phyloP scores from a whole-genome alignment of 1,284 basidiomycete genomes.

The Boletellus deceptivus region DNA sequence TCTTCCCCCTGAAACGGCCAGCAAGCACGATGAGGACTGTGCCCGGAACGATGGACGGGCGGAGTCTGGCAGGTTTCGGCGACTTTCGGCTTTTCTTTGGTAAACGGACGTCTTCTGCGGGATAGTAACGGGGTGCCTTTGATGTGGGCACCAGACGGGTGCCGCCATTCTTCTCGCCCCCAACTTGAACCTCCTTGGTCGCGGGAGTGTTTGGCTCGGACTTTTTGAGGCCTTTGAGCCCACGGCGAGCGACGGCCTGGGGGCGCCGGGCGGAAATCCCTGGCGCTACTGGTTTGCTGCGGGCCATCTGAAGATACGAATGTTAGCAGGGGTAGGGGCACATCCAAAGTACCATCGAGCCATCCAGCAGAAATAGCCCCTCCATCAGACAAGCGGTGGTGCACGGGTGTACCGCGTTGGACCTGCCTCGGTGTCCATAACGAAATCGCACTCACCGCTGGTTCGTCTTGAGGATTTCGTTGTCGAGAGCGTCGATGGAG shows the following conservation, averaged over 20 bases:
- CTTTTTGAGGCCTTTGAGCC: slow-evolving; percentile 80
- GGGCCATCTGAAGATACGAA: slow-evolving; percentile 74
- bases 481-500: slow-evolving; percentile 31
- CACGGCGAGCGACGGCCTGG: slow-evolving; percentile 78
- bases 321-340: slow-evolving; percentile 17
- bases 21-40: slow-evolving; percentile 96
- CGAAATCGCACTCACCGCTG: slow-evolving; percentile 35
- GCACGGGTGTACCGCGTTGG: background rate
- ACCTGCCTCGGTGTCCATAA: slow-evolving; percentile 6
- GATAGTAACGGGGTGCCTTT: slow-evolving; percentile 96
- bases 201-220: slow-evolving; percentile 58
- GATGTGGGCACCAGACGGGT: slow-evolving; percentile 82
- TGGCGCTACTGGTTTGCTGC: slow-evolving; percentile 84
- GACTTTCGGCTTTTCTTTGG: slow-evolving; percentile 93
- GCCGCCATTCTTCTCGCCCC: slow-evolving; percentile 90
- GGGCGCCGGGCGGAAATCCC: slow-evolving; percentile 79
- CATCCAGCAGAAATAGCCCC: slow-evolving; percentile 36
- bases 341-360: slow-evolving; percentile 34
- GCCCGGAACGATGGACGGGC: slow-evolving; percentile 89
- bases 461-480: slow-evolving; percentile 41
- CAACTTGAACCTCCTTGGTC: slow-evolving; percentile 80
- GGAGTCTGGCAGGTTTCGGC: slow-evolving; percentile 74
- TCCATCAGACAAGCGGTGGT: background rate
- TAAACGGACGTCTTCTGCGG: slow-evolving; percentile 89
- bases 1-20: slow-evolving; percentile 97